Base-by-base conservation (phyloP, 2,329 filamentous ascomycete genomes). In the Fusarium brachygibbosum region DNA sequence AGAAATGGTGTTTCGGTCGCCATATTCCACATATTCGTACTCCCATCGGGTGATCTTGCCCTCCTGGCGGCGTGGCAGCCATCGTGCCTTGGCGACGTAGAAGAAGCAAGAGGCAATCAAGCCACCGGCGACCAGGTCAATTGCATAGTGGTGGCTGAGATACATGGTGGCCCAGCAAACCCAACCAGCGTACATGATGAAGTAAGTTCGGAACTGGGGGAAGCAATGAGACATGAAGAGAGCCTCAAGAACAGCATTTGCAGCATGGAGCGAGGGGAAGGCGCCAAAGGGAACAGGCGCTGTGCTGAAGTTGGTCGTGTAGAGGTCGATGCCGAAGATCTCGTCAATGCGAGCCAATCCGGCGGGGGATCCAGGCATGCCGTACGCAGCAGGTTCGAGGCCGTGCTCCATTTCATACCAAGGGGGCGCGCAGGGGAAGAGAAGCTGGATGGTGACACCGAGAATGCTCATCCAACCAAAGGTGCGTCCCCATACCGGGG, bases 151-250 rank as follows among this genome's bases (percentile, higher is more conserved):
- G 81, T 98, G 95, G 76, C 93, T 97, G 53, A 98, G 88, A 78
- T 98, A 98, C 93, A 98, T 97, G 72, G 95, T 98, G 14, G 94
- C 92, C 94, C 95, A 98, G 93, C 94, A 98, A 75, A 98, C 90
- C 95, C 95, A 98, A 77, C 92, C 87, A 44, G 92, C 91, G 80
- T 98, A 98, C 69, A 87, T 85, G 68, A 94, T 87, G 81, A 97
- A 97, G 54, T 96, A 81, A 14, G 91, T 89, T 71, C 92, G 90
- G 71, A 97, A 87, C 65, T 88, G 89, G 6, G 95, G 95, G 84
- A 98, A 98, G 78, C 93, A 90, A 80, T 97, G 91, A 80, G 91
- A 93, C 90, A 98, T 92, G 84, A 98, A 97, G 17, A 98, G 86
- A 23, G 93, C 94, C 79, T 97, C 93, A 56, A 97, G 86, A 6